These are phyloP conservation scores for Epichloe hybrida DNA, from an alignment of 2,329 filamentous ascomycete genomes.

Conservation along the genomic window DNA sequence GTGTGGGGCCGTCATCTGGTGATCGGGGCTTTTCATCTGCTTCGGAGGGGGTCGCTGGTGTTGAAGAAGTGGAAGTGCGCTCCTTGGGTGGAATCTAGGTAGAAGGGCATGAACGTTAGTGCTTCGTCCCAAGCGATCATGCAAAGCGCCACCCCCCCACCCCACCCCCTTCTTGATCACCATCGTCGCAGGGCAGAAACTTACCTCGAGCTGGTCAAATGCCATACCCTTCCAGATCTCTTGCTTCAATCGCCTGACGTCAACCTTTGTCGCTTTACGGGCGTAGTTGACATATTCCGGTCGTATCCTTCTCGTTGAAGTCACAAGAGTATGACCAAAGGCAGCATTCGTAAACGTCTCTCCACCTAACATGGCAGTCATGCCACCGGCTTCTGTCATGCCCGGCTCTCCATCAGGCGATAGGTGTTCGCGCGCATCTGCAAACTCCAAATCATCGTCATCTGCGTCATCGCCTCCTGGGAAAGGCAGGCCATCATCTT, in stretches of 20 bases:
- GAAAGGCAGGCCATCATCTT: slow-evolving; percentile 67
- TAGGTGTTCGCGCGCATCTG: slow-evolving; percentile 68
- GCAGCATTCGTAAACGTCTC: slow-evolving; percentile 35
- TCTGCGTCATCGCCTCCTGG: slow-evolving; percentile 45
- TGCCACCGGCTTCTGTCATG: slow-evolving; percentile 33
- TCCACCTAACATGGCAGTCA: slow-evolving; percentile 35
- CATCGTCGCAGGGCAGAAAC: slow-evolving; percentile 10
- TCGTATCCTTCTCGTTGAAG: slow-evolving; percentile 46
- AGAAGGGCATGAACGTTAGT: slow-evolving; percentile 3
- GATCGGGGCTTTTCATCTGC: slow-evolving; percentile 18
- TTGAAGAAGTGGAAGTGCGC: neutral
- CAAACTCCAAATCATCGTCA: slow-evolving; percentile 61
- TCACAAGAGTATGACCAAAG: slow-evolving; percentile 56
- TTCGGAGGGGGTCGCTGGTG: slow-evolving; percentile 14
- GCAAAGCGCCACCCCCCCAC: too few species aligned
- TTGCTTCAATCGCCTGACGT: slow-evolving; percentile 54
- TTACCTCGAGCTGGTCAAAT: slow-evolving; percentile 39
- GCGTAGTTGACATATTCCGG: slow-evolving; percentile 61
- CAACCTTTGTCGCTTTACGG: slow-evolving; percentile 57
- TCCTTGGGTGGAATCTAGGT: slow-evolving; percentile 1
- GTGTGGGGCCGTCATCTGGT: slow-evolving; percentile 32
- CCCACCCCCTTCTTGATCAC: neutral
- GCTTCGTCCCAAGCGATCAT: neutral
- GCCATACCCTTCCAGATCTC: slow-evolving; percentile 57
- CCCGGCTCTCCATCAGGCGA: slow-evolving; percentile 46